These are phyloP conservation scores for Trichomonas tenax DNA, from an alignment of 208 protist species.

Conservation along the genomic window DNA sequence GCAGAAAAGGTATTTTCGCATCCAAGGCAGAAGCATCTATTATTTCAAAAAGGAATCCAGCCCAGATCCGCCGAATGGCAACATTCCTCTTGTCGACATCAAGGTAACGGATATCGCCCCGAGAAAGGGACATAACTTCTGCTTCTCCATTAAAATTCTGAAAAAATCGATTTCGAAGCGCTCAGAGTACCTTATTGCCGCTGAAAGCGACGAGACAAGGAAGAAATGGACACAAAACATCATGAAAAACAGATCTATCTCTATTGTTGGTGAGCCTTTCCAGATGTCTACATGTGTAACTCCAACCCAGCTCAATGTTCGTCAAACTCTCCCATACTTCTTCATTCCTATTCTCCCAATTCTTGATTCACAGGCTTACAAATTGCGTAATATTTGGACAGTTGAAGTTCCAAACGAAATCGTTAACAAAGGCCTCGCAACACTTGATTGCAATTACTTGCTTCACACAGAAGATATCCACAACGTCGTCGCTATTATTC, in stretches of 20 bases:
- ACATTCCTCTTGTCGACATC: neutral
- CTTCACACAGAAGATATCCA: neutral
- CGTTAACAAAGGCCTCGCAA: neutral
- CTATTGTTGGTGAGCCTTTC: neutral
- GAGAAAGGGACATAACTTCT: neutral
- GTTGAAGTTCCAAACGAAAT: neutral
- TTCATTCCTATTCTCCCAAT: neutral
- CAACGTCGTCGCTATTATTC: neutral
- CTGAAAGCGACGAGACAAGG: neutral
- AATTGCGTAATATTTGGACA: neutral
- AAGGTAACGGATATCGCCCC: neutral
- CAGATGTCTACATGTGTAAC: neutral
- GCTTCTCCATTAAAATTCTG: neutral
- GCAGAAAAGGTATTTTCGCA: neutral
- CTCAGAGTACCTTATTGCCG: neutral
- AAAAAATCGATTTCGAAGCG: neutral
- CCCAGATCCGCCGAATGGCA: neutral
- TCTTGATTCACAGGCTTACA: neutral
- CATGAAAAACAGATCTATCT: neutral
- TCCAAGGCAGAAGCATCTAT: neutral
- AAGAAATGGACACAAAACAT: neutral
- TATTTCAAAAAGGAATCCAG: slow-evolving; percentile 11
- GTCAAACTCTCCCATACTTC: neutral
- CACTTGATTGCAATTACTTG: neutral
- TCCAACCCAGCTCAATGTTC: neutral